Evolutionary conservation across 2,329 filamentous ascomycete species (phyloP).

Genomic region (Huntiella bhutanensis): DNA sequence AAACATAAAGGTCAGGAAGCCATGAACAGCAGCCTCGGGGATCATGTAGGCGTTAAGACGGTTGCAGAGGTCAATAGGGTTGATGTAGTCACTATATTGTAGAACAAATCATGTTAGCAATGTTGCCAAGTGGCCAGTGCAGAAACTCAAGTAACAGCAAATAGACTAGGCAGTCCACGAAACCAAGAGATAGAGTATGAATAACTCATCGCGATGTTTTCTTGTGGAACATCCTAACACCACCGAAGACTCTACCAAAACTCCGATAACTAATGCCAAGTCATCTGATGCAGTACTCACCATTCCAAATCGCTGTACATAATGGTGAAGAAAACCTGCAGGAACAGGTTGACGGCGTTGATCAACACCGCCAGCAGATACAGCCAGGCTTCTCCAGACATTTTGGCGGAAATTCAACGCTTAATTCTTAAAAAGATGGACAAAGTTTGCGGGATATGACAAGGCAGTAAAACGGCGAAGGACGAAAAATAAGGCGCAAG

Average conservation of each 20-base stretch:
- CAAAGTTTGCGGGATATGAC: neutral
- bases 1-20: slow-evolving; percentile 87
- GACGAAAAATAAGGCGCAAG: no score
- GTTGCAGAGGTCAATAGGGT: slow-evolving; percentile 99
- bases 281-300: slow-evolving; percentile 32
- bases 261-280: no score
- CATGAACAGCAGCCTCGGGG: slow-evolving; percentile 93
- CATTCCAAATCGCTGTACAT: slow-evolving; percentile 99
- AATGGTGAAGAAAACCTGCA: slow-evolving; percentile 99
- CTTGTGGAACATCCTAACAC: no score
- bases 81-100: slow-evolving; percentile 78
- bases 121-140: neutral
- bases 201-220: no score
- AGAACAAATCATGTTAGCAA: no score
- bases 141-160: neutral
- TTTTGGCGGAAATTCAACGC: slow-evolving; percentile 20
- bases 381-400: slow-evolving; percentile 97
- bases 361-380: slow-evolving; percentile 95
- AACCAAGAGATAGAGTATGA: no score
- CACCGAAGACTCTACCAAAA: no score
- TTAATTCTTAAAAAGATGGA: no score
- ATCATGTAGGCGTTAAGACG: slow-evolving; percentile 99
- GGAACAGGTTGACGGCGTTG: slow-evolving; percentile 98
- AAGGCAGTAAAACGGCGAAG: neutral
- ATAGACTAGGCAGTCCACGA: neutral